A percentile compares a stretch with the other conserved stretches of the same genome.
phyloP scores from a whole-genome alignment of 352 stramenopile species.

The Pythium aristosporum region DNA sequence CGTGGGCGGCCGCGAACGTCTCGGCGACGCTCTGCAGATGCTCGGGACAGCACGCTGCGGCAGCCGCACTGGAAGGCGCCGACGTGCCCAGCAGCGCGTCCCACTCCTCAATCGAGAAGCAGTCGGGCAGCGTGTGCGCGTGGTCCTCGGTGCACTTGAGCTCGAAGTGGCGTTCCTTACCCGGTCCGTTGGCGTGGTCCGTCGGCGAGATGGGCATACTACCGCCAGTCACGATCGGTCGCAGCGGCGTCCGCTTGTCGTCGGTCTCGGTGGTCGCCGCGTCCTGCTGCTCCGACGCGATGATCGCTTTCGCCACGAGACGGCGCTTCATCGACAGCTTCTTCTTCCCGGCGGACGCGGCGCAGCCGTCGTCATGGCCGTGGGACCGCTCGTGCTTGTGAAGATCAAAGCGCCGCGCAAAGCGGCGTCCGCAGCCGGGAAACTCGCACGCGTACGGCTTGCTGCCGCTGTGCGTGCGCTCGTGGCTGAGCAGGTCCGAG shows the following conservation, averaged over 20 bases:
- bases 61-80: conserved; percentile 20
- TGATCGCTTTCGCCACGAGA: conserved; percentile 7
- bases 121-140: conserved; percentile 52
- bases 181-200: conserved; percentile 19
- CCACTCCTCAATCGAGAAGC: conserved; percentile 41
- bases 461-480: conserved; percentile 44
- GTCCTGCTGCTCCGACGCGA: background rate
- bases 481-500: conserved; percentile 50
- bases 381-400: conserved; percentile 42
- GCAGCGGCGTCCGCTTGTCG: background rate
- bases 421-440: conserved; percentile 32
- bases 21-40: conserved; percentile 22
- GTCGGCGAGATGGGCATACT: conserved; percentile 20
- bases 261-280: conserved; percentile 1
- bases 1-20: conserved; percentile 10
- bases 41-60: conserved; percentile 15
- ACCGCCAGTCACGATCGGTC: background rate
- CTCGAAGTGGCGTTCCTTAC: conserved; percentile 39
- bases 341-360: background rate
- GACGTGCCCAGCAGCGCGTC: conserved; percentile 29
- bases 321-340: conserved; percentile 19
- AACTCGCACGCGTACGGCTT: conserved; percentile 42
- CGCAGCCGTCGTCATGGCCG: background rate
- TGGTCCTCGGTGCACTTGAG: conserved; percentile 61
- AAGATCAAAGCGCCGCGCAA: conserved; percentile 39